A percentile compares a stretch with the other conserved stretches of the same genome.
Evolutionary conservation across 306 rosid genomes (phyloP).

Genomic region (Oemleria cerasiformis): DNA sequence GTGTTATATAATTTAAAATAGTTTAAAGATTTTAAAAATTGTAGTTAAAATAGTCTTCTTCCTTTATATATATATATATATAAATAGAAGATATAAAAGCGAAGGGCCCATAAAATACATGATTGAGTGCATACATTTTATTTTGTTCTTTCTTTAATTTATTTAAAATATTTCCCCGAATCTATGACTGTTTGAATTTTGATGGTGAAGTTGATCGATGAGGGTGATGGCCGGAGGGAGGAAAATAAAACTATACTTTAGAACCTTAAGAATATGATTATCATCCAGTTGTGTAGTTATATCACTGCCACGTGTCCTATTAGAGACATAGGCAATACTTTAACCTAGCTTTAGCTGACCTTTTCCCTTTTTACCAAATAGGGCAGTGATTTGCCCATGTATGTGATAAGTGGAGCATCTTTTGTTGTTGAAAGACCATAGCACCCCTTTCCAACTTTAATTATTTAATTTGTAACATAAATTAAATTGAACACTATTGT

Average conservation of each 20-base stretch:
- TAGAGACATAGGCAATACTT: constrained; percentile 21
- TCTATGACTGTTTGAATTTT: constrained; percentile 24
- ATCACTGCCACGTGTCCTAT: constrained; percentile 39
- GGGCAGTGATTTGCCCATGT: constrained; percentile 25
- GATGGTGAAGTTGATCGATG: constrained; percentile 24
- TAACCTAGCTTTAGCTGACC: constrained; percentile 26
- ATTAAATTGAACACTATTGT: not conserved
- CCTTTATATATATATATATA: no score
- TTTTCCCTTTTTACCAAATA: constrained; percentile 24
- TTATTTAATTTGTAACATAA: not conserved
- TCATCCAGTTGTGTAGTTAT: constrained; percentile 47
- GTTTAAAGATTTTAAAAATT: no score
- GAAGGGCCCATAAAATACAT: not conserved
- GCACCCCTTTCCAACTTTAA: constrained; percentile 6
- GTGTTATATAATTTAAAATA: no score
- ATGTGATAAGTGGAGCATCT: constrained; percentile 35
- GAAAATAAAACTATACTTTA: constrained; percentile 33
- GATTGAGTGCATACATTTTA: constrained; percentile 29
- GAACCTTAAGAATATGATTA: constrained; percentile 50
- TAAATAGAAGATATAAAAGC: not conserved
- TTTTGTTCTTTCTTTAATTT: constrained; percentile 19
- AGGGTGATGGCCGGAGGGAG: constrained; percentile 26
- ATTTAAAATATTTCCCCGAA: constrained; percentile 21
- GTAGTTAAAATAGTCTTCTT: no score
- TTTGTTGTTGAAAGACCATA: constrained; percentile 23